Evolutionary conservation across 768 basidiomycete genomes (phyloP).

Genomic region (Phlegmacium glaucopus): DNA sequence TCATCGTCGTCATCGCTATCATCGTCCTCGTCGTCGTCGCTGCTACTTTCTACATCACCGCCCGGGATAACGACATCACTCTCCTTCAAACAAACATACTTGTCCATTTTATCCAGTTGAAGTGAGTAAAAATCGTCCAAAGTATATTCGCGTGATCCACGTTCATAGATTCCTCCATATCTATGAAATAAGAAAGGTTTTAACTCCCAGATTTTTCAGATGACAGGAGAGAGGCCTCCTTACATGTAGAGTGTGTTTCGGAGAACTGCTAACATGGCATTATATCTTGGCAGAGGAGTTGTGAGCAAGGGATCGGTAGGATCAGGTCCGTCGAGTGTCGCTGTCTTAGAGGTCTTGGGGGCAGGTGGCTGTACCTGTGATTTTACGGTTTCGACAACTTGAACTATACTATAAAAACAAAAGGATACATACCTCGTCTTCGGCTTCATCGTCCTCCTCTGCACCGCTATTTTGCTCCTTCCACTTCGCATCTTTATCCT

Average conservation of each 20-base stretch:
- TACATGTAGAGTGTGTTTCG: slow-evolving; percentile 86
- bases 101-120: slow-evolving; percentile 81
- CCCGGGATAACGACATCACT: slow-evolving; percentile 59
- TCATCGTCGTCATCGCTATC: slow-evolving; percentile 55
- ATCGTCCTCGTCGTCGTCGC: slow-evolving; percentile 57
- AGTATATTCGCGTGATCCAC: slow-evolving; percentile 79
- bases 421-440: slow-evolving; percentile 7
- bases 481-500: slow-evolving; percentile 13
- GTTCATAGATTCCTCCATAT: slow-evolving; percentile 88
- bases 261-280: slow-evolving; percentile 83
- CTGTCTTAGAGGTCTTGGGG: background rate
- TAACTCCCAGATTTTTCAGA: no score
- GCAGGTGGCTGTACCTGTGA: no score
- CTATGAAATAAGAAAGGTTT: slow-evolving; percentile 30
- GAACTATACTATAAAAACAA: background rate
- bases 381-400: background rate
- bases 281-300: slow-evolving; percentile 72
- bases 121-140: slow-evolving; percentile 85
- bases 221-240: slow-evolving; percentile 19
- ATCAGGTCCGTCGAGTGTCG: slow-evolving; percentile 29
- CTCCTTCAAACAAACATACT: slow-evolving; percentile 68
- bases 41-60: slow-evolving; percentile 60
- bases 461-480: slow-evolving; percentile 16
- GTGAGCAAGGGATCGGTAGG: slow-evolving; percentile 64
- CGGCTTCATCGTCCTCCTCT: slow-evolving; percentile 14